A percentile compares a stretch with the other conserved stretches of the same genome.
Evolutionary conservation across 306 rosid genomes (phyloP).

Genomic region (Lathyrus oleraceus): DNA sequence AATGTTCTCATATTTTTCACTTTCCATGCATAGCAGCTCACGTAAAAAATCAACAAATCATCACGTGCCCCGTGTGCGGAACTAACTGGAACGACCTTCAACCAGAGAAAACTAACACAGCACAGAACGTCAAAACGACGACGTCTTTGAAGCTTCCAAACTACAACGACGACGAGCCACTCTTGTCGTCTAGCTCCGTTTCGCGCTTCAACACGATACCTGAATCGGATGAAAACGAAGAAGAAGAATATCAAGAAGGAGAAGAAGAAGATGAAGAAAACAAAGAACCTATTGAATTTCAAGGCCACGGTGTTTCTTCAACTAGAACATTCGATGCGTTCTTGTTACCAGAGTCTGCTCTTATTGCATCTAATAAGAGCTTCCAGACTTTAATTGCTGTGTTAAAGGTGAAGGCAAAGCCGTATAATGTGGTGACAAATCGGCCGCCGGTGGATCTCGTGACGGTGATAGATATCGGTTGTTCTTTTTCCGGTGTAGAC

Average conservation of each 20-base stretch:
- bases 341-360: slow-evolving; percentile 66
- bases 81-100: slow-evolving; percentile 68
- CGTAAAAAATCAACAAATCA: slow-evolving; percentile 47
- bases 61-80: slow-evolving; percentile 77
- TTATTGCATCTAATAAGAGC: slow-evolving; percentile 56
- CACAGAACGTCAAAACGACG: slow-evolving; percentile 38
- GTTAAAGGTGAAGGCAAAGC: slow-evolving; percentile 61
- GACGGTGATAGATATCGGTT: slow-evolving; percentile 62
- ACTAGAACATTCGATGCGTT: slow-evolving; percentile 43
- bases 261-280: slow-evolving; percentile 38
- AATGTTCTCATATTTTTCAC: slow-evolving; percentile 87
- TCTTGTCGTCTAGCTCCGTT: slow-evolving; percentile 61
- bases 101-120: slow-evolving; percentile 7
- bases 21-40: slow-evolving; percentile 80
- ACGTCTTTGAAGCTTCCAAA: slow-evolving; percentile 40
- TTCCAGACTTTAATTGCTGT: slow-evolving; percentile 60
- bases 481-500: slow-evolving; percentile 39
- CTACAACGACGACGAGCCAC: slow-evolving; percentile 88
- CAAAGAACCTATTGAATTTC: slow-evolving; percentile 43
- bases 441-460: slow-evolving; percentile 79
- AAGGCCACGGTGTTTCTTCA: slow-evolving; percentile 45
- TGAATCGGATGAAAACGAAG: slow-evolving; percentile 68
- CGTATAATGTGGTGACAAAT: slow-evolving; percentile 27
- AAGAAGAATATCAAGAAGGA: slow-evolving; percentile 24
- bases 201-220: slow-evolving; percentile 82